These are phyloP conservation scores for Sanghuangporus baumii DNA, from an alignment of 1,284 basidiomycete genomes.

Conservation along the genomic window DNA sequence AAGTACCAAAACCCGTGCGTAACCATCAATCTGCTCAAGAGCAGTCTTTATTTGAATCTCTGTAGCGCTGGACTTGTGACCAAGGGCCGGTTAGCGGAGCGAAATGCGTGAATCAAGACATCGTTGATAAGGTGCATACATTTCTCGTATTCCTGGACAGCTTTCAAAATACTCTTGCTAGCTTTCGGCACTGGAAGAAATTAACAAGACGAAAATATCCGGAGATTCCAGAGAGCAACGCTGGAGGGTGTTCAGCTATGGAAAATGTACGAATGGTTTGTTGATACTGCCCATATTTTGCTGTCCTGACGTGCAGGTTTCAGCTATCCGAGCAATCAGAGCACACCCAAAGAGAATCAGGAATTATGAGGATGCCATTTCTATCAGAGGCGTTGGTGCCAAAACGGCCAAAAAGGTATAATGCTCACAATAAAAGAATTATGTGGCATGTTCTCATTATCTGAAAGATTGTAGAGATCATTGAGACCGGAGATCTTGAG, in stretches of 20 bases:
- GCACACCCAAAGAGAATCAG: slow-evolving; percentile 57
- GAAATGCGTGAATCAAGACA: slow-evolving; percentile 53
- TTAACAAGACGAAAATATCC: slow-evolving; percentile 51
- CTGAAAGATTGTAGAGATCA: slow-evolving; percentile 69
- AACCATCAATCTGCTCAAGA: neutral
- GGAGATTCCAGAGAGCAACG: slow-evolving; percentile 43
- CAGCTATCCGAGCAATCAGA: slow-evolving; percentile 51
- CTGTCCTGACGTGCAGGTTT: neutral
- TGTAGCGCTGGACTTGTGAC: slow-evolving; percentile 59
- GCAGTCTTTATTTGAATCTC: neutral
- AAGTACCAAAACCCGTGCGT: neutral
- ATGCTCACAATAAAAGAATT: neutral
- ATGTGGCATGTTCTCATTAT: neutral
- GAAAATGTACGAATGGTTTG: slow-evolving; percentile 44
- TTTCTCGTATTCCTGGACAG: neutral
- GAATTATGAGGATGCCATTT: slow-evolving; percentile 55
- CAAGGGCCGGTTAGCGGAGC: slow-evolving; percentile 29
- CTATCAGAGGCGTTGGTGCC: slow-evolving; percentile 62
- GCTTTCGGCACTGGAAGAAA: slow-evolving; percentile 55
- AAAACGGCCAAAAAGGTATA: slow-evolving; percentile 72
- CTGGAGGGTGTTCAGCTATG: slow-evolving; percentile 58
- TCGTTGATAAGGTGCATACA: slow-evolving; percentile 54
- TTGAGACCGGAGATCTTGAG: slow-evolving; percentile 59
- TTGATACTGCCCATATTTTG: neutral
- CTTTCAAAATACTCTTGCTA: slow-evolving; percentile 25